phyloP scores from a whole-genome alignment of 2,329 filamentous ascomycete species.

The Neocucurbitaria cava region DNA sequence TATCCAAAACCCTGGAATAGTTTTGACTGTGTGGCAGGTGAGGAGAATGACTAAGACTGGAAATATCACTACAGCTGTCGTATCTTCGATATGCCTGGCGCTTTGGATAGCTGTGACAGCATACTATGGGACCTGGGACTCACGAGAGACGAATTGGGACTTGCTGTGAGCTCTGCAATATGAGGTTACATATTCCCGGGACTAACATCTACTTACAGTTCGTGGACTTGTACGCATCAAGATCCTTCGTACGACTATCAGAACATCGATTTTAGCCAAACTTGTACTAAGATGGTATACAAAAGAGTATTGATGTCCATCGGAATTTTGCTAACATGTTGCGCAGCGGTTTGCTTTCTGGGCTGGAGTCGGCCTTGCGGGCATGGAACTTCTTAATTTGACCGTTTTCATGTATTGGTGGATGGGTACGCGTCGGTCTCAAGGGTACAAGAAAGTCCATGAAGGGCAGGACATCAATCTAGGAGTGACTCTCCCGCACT shows the following conservation, averaged over 20 bases:
- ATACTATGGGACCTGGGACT: conserved; percentile 31
- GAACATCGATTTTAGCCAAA: conserved; percentile 19
- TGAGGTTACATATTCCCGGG: not conserved
- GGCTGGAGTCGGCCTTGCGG: conserved; percentile 23
- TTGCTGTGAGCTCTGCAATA: conserved; percentile 11
- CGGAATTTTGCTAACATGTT: not conserved
- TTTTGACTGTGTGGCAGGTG: conserved; percentile 8
- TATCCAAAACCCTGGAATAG: not conserved
- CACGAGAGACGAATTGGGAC: conserved; percentile 26
- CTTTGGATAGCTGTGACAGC: conserved; percentile 23
- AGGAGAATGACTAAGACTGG: conserved; percentile 26
- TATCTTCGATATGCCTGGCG: conserved; percentile 19
- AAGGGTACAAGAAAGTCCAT: conserved; percentile 20
- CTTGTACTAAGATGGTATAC: conserved; percentile 25
- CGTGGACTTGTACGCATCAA: conserved; percentile 26
- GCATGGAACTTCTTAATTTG: conserved; percentile 23
- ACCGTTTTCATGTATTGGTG: conserved; percentile 22
- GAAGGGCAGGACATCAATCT: not conserved
- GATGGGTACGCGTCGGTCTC: conserved; percentile 13
- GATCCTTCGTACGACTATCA: conserved; percentile 14
- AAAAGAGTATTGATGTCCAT: not conserved
- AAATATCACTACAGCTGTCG: conserved; percentile 22
- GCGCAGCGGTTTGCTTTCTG: conserved; percentile 19
- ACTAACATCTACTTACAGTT: conserved; percentile 11
- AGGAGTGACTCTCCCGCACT: not conserved